Evolutionary conservation across 139 green algal species (phyloP).

Genomic region (Asterochloris erici): DNA sequence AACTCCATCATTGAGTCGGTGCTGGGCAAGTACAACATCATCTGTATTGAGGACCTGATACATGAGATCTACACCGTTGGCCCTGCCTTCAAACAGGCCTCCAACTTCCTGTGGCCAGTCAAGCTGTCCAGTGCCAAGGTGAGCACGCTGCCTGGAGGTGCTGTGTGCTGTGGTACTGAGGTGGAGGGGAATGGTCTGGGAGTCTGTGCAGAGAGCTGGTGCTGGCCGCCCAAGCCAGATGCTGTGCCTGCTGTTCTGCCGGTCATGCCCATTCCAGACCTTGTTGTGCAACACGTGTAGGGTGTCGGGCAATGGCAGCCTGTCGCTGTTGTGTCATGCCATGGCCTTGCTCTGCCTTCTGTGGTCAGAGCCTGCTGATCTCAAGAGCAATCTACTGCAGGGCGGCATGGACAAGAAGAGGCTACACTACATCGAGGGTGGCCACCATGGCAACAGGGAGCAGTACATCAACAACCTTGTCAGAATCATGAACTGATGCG

Average conservation of each 20-base stretch:
- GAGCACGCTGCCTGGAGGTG: conserved; percentile 7
- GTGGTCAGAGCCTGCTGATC: too few relatives aligned
- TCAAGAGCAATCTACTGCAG: neutral
- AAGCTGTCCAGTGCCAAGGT: conserved; percentile 78
- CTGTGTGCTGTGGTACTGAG: neutral
- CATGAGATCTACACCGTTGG: conserved; percentile 97
- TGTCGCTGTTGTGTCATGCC: too few relatives aligned
- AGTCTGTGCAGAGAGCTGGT: neutral
- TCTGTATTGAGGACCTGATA: conserved; percentile 99
- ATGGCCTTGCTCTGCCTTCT: too few relatives aligned
- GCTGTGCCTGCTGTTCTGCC: too few relatives aligned
- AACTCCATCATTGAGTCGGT: conserved; percentile 96
- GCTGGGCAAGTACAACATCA: conserved; percentile 91
- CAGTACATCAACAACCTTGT: conserved; percentile 97
- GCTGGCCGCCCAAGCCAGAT: too few relatives aligned
- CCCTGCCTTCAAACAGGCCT: conserved; percentile 94
- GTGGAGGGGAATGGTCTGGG: too few relatives aligned
- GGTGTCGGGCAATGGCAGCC: too few relatives aligned
- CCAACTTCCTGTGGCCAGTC: conserved; percentile 99
- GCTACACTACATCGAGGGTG: conserved; percentile 97
- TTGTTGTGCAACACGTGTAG: too few relatives aligned
- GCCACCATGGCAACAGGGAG: conserved; percentile 94
- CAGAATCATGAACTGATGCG: conserved; percentile 86
- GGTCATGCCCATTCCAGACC: too few relatives aligned
- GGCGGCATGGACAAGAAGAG: conserved; percentile 94